A percentile compares a stretch with the other conserved stretches of the same genome.
Conservation (phyloP, 352 stramenopile genomes). For the Pythium biforme region DNA sequence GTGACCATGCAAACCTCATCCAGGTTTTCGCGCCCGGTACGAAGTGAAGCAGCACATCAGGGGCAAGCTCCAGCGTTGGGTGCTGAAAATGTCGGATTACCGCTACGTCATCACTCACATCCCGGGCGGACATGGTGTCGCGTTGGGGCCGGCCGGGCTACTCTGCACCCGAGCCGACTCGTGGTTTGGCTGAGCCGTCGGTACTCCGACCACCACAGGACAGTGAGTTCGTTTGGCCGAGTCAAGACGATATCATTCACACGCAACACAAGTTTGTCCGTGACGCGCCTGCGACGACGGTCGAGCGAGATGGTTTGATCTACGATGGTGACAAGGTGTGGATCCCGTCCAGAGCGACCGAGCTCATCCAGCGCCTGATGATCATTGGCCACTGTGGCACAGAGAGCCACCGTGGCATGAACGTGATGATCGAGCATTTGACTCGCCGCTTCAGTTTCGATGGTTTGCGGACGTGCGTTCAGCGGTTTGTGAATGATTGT, state of each 20-base stretch:
- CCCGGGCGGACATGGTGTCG: constrained; percentile 26
- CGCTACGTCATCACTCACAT: constrained; percentile 32
- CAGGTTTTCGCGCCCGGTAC: constrained; percentile 22
- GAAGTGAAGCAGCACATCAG: constrained; percentile 30
- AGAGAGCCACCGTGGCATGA: constrained; percentile 21
- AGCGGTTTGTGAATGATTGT: not conserved
- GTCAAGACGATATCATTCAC: no score
- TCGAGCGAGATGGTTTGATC: constrained; percentile 3
- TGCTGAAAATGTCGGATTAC: constrained; percentile 16
- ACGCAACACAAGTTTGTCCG: no score
- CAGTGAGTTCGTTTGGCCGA: no score
- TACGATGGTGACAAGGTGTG: not conserved
- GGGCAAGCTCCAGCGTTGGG: constrained; percentile 29
- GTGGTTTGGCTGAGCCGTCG: not conserved
- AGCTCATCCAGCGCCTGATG: constrained; percentile 21
- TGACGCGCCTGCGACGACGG: no score
- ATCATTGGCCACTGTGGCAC: constrained; percentile 23
- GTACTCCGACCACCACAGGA: constrained; percentile 1
- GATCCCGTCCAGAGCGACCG: not conserved
- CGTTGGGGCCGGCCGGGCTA: constrained; percentile 15
- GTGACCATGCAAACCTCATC: constrained; percentile 30
- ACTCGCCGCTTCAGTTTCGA: constrained; percentile 11
- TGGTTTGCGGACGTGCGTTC: constrained; percentile 15
- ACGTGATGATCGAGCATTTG: constrained; percentile 13
- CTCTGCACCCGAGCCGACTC: not conserved